Base-by-base conservation (phyloP, 192 early-diverging fungal genomes). In the Coemansia sp. region DNA sequence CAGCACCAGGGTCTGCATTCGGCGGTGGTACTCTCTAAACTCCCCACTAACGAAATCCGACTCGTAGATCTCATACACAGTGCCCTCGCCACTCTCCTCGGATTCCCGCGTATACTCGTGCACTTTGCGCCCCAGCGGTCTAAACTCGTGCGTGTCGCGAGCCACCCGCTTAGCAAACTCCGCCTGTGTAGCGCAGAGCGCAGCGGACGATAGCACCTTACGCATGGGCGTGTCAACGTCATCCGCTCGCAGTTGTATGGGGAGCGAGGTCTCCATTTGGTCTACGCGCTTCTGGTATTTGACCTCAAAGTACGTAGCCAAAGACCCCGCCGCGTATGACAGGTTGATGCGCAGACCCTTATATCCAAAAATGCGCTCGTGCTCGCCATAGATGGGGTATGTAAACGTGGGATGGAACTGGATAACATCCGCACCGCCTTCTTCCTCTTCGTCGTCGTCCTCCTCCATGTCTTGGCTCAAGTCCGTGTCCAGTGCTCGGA, bases 341-440 rank as follows among this genome's bases (percentile, higher is more conserved):
- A 97, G 82, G 61, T 89, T 85, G 61, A 94, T 88, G 33, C 71
- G 61, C 59, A 97, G 77, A 38, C 89, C 87, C 76, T 93, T 94
- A 82, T 93, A 98, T 37, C 96, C 96, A 61, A 91, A 95, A 16
- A 95, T 86, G 21, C 87, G 86, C 75, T 97, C 92, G 47, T 94
- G 88, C 56, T 91, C 86, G 9, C 94, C 94, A 82, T 93, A 97
- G 26, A 97, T 84, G 18, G 88, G 89, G 74, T 97, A 94, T 4
- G 94, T 94, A 66, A 89, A 97, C 33, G 81, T 84, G 13, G 95
- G 95, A 61, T 89, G 86, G 77, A 96, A 94, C 65, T 76, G 62
- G 61, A 82, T 73, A 26, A 76, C 65, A 42, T 81, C 78, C 6
- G 73, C 73, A 1, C 78, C 70, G 33, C 65, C 67, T 18, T 52